phyloP scores from a whole-genome alignment of 2,329 filamentous ascomycete species.

The Pseudopyrenochaeta lycopersici region DNA sequence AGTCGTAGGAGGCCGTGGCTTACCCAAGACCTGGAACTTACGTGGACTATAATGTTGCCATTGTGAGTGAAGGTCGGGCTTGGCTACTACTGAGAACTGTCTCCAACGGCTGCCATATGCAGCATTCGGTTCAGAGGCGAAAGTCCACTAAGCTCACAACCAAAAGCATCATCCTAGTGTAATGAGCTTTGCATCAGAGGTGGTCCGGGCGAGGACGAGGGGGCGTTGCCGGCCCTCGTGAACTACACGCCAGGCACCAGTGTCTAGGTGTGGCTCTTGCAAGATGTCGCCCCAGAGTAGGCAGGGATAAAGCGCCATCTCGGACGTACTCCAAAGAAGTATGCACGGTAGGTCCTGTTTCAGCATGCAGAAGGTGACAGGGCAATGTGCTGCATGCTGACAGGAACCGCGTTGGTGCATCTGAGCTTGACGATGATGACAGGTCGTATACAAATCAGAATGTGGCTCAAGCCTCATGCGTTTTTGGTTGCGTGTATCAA shows the following conservation, averaged over 20 bases:
- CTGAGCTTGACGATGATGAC: slow-evolving; percentile 17
- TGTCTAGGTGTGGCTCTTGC: slow-evolving; percentile 19
- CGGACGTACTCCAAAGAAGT: slow-evolving; percentile 29
- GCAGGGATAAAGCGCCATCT: slow-evolving; percentile 21
- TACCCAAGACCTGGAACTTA: slow-evolving; percentile 26
- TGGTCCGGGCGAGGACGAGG: slow-evolving; percentile 21
- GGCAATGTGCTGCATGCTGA: slow-evolving; percentile 42
- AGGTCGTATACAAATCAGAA: slow-evolving; percentile 21
- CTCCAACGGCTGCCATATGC: slow-evolving; percentile 38
- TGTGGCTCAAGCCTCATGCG: slow-evolving; percentile 35
- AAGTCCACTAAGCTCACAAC: slow-evolving; percentile 23
- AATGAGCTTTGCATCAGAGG: slow-evolving; percentile 27
- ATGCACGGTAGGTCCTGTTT: slow-evolving; percentile 39
- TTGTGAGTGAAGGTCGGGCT: slow-evolving; percentile 26
- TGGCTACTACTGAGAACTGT: slow-evolving; percentile 21
- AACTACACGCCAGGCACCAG: slow-evolving; percentile 23
- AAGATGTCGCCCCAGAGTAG: slow-evolving; percentile 19
- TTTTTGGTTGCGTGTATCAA: slow-evolving; percentile 24
- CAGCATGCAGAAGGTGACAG: slow-evolving; percentile 32
- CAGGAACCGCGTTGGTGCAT: slow-evolving; percentile 19
- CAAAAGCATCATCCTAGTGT: slow-evolving; percentile 26
- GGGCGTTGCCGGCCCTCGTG: slow-evolving; percentile 15
- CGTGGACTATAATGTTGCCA: slow-evolving; percentile 36
- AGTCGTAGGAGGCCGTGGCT: slow-evolving; percentile 14
- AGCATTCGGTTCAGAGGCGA: slow-evolving; percentile 28